Evolutionary conservation across 306 rosid species (phyloP).

Genomic region (Spatholobus suberectus): DNA sequence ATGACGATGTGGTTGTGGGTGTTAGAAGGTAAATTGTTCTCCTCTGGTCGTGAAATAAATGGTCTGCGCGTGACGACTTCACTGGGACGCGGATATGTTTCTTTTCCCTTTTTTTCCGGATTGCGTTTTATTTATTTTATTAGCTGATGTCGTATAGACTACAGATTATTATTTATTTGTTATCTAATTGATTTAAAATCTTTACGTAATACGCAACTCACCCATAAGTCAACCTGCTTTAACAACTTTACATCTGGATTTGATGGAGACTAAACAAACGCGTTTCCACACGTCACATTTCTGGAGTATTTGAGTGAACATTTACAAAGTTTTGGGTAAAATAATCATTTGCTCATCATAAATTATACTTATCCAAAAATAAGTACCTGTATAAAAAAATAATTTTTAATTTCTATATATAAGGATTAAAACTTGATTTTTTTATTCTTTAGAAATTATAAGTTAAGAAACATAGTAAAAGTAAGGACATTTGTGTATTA

Average conservation of each 20-base stretch:
- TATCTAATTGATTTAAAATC: conserved; percentile 5
- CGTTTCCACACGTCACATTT: conserved; percentile 17
- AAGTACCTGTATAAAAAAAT: no score
- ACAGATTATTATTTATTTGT: not conserved
- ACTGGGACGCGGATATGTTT: conserved; percentile 32
- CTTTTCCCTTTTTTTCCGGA: conserved; percentile 31
- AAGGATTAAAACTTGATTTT: no score
- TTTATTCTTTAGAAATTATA: no score
- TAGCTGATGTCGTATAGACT: not conserved
- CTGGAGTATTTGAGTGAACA: not conserved
- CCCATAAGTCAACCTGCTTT: not conserved
- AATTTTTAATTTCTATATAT: no score
- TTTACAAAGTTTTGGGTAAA: no score
- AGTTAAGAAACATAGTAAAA: no score
- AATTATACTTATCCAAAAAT: no score
- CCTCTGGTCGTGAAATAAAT: not conserved
- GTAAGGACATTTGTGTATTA: no score
- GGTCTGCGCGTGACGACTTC: conserved; percentile 32
- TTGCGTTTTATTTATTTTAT: not conserved
- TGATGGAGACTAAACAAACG: not conserved
- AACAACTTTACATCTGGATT: conserved; percentile 1
- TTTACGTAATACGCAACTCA: not conserved
- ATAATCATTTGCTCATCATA: no score
- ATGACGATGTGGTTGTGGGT: conserved; percentile 37
- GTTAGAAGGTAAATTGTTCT: not conserved